Evolutionary conservation across 2,329 filamentous ascomycete species (phyloP).

Genomic region (Escovopsis sp.): DNA sequence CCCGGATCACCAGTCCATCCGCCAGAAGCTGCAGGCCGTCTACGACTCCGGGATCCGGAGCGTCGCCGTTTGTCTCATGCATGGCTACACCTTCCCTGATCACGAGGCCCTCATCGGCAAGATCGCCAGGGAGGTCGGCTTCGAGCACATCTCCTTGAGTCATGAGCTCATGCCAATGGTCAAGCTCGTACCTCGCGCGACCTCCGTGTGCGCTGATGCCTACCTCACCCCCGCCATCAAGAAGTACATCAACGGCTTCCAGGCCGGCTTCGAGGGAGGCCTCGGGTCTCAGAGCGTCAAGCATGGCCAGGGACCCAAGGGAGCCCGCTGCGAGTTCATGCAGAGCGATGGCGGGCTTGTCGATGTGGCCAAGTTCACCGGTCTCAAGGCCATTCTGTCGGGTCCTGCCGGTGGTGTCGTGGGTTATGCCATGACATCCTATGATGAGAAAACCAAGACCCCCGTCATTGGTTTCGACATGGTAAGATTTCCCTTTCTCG

Average conservation of each 20-base stretch:
- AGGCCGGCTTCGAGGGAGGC: constrained; percentile 65
- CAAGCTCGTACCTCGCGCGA: constrained; percentile 27
- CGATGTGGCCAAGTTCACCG: constrained; percentile 69
- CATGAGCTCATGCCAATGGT: constrained; percentile 29
- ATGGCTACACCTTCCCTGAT: constrained; percentile 79
- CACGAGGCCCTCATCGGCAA: constrained; percentile 68
- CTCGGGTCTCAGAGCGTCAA: constrained; percentile 64
- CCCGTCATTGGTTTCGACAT: constrained; percentile 94
- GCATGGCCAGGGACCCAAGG: constrained; percentile 44
- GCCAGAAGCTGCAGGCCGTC: constrained; percentile 44
- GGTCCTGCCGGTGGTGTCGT: constrained; percentile 90
- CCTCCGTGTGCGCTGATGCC: constrained; percentile 28
- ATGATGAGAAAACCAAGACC: constrained; percentile 65
- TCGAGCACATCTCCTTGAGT: constrained; percentile 52
- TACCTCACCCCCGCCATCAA: constrained; percentile 29
- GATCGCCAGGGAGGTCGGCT: constrained; percentile 63
- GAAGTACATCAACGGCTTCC: constrained; percentile 53
- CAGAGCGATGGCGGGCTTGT: constrained; percentile 66
- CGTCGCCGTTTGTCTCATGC: constrained; percentile 82
- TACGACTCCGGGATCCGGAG: constrained; percentile 57
- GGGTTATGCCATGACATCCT: constrained; percentile 82
- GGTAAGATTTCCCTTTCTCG: constrained; percentile 21
- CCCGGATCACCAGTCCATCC: constrained; percentile 39
- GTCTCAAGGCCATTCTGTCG: constrained; percentile 71
- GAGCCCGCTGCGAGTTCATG: constrained; percentile 88